phyloP scores from a whole-genome alignment of 192 early-diverging fungal genomes.

The Backusella luteola region DNA sequence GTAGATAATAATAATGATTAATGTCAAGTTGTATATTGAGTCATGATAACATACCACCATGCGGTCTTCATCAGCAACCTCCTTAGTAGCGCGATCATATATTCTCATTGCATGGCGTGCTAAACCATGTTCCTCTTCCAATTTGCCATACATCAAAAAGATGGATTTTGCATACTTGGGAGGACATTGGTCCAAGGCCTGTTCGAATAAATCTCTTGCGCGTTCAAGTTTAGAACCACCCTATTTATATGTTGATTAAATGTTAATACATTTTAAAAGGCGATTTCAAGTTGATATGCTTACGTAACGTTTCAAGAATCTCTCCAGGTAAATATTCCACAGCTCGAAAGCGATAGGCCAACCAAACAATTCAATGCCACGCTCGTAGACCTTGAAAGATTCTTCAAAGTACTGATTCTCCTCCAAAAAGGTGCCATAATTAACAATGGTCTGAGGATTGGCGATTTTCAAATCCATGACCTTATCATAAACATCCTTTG shows the following conservation, averaged over 20 bases:
- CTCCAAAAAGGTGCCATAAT: conserved; percentile 90
- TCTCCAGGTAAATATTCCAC: conserved; percentile 93
- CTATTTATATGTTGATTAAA: conserved; percentile 15
- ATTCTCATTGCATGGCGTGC: conserved; percentile 91
- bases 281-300: conserved; percentile 8
- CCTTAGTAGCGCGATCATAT: conserved; percentile 88
- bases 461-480: conserved; percentile 94
- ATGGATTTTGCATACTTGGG: conserved; percentile 82
- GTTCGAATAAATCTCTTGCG: conserved; percentile 92
- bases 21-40: background rate
- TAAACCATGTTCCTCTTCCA: conserved; percentile 92
- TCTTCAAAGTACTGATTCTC: conserved; percentile 92
- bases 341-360: conserved; percentile 96
- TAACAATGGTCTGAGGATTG: conserved; percentile 93
- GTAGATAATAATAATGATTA: background rate
- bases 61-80: conserved; percentile 72
- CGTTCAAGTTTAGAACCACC: conserved; percentile 88
- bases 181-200: conserved; percentile 85
- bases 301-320: conserved; percentile 83
- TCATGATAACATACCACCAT: conserved; percentile 46
- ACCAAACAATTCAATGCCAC: conserved; percentile 94
- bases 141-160: conserved; percentile 85
- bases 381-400: conserved; percentile 92
- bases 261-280: no score
- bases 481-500: conserved; percentile 83